Conservation (phyloP, 169 alveolate species). For the Eimeria tenella region DNA sequence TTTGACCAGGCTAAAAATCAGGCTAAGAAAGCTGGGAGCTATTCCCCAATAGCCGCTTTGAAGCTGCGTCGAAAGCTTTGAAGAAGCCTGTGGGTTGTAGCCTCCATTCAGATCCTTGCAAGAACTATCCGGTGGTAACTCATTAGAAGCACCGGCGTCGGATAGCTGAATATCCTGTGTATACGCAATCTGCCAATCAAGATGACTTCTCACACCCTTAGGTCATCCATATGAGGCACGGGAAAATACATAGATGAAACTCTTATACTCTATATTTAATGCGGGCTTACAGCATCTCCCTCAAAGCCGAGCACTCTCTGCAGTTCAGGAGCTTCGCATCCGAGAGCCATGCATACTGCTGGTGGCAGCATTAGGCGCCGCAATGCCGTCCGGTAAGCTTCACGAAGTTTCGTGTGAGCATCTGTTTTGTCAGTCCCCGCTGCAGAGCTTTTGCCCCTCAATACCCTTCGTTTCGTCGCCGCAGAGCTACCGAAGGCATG, state of each 20-base stretch:
- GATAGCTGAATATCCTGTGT: not conserved
- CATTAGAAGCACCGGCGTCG: not conserved
- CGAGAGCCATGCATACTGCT: conserved; percentile 62
- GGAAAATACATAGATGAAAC: no score
- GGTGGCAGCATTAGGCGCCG: conserved; percentile 69
- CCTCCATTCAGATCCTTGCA: not conserved
- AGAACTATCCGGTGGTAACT: no score
- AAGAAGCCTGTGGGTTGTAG: not conserved
- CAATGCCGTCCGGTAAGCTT: conserved; percentile 23
- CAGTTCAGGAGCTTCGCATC: conserved; percentile 62
- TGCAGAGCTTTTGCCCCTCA: not conserved
- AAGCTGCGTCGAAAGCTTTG: conserved; percentile 2
- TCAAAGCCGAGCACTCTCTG: conserved; percentile 50
- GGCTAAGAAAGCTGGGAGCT: conserved; percentile 48
- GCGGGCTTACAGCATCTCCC: conserved; percentile 2
- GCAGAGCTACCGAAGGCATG: conserved; percentile 48
- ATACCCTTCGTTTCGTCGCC: not conserved
- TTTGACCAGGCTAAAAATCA: conserved; percentile 32
- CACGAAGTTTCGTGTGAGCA: conserved; percentile 8
- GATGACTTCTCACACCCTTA: not conserved
- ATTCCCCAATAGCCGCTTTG: conserved; percentile 47
- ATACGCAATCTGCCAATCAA: not conserved
- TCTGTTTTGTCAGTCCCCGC: not conserved
- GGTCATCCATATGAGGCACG: no score
- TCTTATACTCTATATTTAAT: no score